phyloP scores from a whole-genome alignment of 306 rosid species.

The Lotus japonicus region DNA sequence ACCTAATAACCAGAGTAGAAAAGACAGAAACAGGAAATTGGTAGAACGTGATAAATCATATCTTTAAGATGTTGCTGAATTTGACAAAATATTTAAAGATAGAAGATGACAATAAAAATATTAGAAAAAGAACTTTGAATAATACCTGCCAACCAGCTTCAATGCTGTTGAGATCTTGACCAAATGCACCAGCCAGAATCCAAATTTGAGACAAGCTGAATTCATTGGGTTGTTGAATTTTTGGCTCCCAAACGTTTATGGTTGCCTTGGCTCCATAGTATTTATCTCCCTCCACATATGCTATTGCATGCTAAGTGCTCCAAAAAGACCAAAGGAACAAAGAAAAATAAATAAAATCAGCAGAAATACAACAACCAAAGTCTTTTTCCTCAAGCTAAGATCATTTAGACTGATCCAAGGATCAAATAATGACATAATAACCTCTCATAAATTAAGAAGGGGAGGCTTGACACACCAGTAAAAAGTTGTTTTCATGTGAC shows the following conservation, averaged over 20 bases:
- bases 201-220: conserved; percentile 58
- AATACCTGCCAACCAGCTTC: conserved; percentile 68
- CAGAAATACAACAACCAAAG: no score
- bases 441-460: no score
- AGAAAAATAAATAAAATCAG: conserved; percentile 2
- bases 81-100: background rate
- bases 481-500: no score
- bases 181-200: conserved; percentile 43
- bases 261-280: conserved; percentile 54
- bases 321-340: conserved; percentile 19
- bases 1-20: conserved; percentile 32
- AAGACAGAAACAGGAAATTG: conserved; percentile 17
- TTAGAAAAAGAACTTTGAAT: conserved; percentile 9
- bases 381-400: no score
- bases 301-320: conserved; percentile 49
- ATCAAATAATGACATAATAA: no score
- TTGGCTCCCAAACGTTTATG: conserved; percentile 59
- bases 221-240: conserved; percentile 46
- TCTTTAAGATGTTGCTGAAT: conserved; percentile 2
- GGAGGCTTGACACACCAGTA: no score
- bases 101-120: conserved; percentile 24
- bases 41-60: background rate
- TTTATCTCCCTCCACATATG: conserved; percentile 43
- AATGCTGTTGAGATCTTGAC: conserved; percentile 51
- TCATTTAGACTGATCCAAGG: no score